Percentiles rank a stretch among this genome's conserved stretches.
Evolutionary conservation across 495 filamentous ascomycete genomes (phyloP).

Genomic region (Penicillium chermesinum): DNA sequence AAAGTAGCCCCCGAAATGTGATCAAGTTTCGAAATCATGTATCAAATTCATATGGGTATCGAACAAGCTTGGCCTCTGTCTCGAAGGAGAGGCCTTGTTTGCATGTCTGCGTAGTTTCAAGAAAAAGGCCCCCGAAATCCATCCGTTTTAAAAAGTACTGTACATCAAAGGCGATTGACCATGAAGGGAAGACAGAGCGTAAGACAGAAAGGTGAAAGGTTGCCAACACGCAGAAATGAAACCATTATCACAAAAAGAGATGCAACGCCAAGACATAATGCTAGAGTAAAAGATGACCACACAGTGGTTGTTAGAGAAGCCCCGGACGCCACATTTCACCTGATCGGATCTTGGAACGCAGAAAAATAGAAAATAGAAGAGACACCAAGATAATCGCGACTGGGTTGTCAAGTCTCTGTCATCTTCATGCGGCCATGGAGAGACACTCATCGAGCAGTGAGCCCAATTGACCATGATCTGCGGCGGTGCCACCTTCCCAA

Average conservation of each 20-base stretch:
- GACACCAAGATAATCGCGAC: too few species aligned
- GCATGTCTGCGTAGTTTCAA: constrained; percentile 12
- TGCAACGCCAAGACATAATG: constrained; percentile 26
- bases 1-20: not conserved
- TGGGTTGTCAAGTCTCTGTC: not conserved
- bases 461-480: constrained; percentile 60
- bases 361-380: constrained; percentile 11
- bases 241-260: constrained; percentile 7
- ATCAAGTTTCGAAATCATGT: constrained; percentile 9
- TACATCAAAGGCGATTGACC: constrained; percentile 14
- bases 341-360: constrained; percentile 17
- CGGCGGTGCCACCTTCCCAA: constrained; percentile 67
- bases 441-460: constrained; percentile 62
- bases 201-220: constrained; percentile 2
- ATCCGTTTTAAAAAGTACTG: constrained; percentile 13
- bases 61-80: constrained; percentile 23
- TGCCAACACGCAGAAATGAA: constrained; percentile 6
- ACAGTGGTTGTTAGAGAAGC: constrained; percentile 10
- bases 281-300: constrained; percentile 16
- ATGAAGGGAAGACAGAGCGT: constrained; percentile 1
- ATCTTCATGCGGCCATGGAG: constrained; percentile 41
- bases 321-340: constrained; percentile 26
- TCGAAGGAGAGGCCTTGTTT: constrained; percentile 9
- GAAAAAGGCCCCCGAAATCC: constrained; percentile 1
- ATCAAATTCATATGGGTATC: constrained; percentile 33